These are phyloP conservation scores for Pseudogymnoascus sp. DNA, from an alignment of 2,329 filamentous ascomycete species.

Conservation along the genomic window DNA sequence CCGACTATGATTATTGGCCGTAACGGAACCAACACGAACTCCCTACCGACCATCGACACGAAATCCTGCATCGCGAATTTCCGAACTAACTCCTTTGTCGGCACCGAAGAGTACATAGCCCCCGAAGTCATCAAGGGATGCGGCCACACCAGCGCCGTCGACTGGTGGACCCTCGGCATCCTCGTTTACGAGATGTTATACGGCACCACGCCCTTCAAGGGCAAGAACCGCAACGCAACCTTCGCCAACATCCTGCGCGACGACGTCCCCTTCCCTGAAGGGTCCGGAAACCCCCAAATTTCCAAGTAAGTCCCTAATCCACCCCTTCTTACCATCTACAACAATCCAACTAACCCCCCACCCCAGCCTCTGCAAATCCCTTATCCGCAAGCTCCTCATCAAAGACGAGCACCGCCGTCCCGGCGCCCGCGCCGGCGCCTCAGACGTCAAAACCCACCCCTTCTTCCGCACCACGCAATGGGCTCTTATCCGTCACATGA, in stretches of 20 bases:
- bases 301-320: conserved; percentile 66
- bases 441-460: conserved; percentile 90
- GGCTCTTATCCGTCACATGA: conserved; percentile 95
- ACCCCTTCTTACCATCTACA: conserved; percentile 27
- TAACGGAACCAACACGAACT: conserved; percentile 63
- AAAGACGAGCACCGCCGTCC: conserved; percentile 94
- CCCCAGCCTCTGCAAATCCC: conserved; percentile 80
- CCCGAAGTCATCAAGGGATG: conserved; percentile 98
- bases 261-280: conserved; percentile 92
- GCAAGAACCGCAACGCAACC: conserved; percentile 96
- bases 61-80: conserved; percentile 98
- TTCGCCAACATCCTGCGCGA: conserved; percentile 96
- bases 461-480: conserved; percentile 97
- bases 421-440: conserved; percentile 88
- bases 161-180: conserved; percentile 98
- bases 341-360: background rate
- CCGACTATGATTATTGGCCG: conserved; percentile 92
- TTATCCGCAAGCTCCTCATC: conserved; percentile 94
- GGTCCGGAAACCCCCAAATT: conserved; percentile 73
- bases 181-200: conserved; percentile 98
- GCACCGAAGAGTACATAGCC: conserved; percentile 97
- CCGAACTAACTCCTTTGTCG: conserved; percentile 96
- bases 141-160: conserved; percentile 94
- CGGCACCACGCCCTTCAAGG: conserved; percentile 97
- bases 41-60: conserved; percentile 93